phyloP scores from a whole-genome alignment of 2,329 filamentous ascomycete genomes.

The Diaporthe vaccinii region DNA sequence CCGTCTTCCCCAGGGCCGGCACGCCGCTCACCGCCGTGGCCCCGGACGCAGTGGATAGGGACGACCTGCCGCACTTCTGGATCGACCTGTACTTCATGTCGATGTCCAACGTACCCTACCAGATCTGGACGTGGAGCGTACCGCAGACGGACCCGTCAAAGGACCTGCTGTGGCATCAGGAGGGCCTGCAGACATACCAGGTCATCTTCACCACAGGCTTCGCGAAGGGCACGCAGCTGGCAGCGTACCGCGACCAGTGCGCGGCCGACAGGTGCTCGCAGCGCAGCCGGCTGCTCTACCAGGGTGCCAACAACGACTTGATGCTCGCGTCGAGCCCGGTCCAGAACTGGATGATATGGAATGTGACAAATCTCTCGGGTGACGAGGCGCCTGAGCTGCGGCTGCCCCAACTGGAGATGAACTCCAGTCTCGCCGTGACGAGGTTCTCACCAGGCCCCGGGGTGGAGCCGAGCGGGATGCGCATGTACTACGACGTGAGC shows the following conservation, averaged over 20 bases:
- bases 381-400: background rate
- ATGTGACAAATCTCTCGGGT: conserved; percentile 17
- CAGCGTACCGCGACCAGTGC: conserved; percentile 30
- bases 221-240: conserved; percentile 23
- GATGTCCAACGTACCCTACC: conserved; percentile 17
- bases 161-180: conserved; percentile 29
- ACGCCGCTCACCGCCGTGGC: conserved; percentile 28
- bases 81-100: conserved; percentile 31
- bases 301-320: conserved; percentile 21
- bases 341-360: conserved; percentile 22
- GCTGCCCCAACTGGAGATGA: conserved; percentile 28
- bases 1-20: conserved; percentile 17
- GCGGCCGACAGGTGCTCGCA: conserved; percentile 25
- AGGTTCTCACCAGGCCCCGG: conserved; percentile 6
- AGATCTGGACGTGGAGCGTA: conserved; percentile 32
- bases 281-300: conserved; percentile 26
- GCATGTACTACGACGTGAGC: conserved; percentile 33
- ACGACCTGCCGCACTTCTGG: conserved; percentile 24
- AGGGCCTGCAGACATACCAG: conserved; percentile 21
- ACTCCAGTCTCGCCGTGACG: conserved; percentile 30
- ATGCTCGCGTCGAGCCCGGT: conserved; percentile 27
- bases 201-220: conserved; percentile 26
- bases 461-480: conserved; percentile 22
- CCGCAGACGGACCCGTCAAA: conserved; percentile 32
- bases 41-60: conserved; percentile 4